These are phyloP conservation scores for Panicum hallii DNA, from an alignment of 202 grass and related monocot species.

Conservation along the genomic window DNA sequence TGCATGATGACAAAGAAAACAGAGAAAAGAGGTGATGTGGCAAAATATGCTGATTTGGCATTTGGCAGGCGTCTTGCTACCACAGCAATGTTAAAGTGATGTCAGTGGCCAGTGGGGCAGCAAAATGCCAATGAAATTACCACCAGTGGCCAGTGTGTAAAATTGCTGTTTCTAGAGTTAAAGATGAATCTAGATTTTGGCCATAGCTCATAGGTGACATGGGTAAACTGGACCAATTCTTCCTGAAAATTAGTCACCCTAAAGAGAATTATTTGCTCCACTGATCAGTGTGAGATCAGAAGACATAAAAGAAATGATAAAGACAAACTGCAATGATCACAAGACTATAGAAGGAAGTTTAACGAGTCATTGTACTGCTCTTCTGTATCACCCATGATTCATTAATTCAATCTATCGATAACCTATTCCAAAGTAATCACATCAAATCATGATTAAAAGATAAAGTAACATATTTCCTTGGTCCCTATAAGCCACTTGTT, in stretches of 20 bases:
- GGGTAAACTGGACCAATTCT: not conserved
- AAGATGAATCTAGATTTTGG: not conserved
- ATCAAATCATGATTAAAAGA: constrained; percentile 4
- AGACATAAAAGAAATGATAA: not conserved
- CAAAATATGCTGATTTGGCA: not conserved
- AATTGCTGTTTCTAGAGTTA: not conserved
- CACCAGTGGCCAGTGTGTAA: not conserved
- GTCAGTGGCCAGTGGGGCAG: not conserved
- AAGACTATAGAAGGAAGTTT: constrained; percentile 3
- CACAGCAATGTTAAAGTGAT: not conserved
- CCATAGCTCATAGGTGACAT: not conserved
- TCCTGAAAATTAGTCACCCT: not conserved
- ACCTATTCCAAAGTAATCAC: not conserved
- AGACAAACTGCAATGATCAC: not conserved
- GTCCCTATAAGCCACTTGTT: not conserved
- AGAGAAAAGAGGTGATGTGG: not conserved
- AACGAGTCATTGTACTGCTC: constrained; percentile 4
- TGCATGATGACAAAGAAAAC: not conserved
- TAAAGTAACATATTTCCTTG: not conserved
- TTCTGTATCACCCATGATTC: not conserved
- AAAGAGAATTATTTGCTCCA: not conserved
- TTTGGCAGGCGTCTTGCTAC: not conserved
- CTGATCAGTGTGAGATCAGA: not conserved
- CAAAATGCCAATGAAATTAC: constrained; percentile 1
- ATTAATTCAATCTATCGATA: not conserved